A percentile compares a stretch with the other conserved stretches of the same genome.
Conservation (phyloP, 495 filamentous ascomycete species). For the Penicillium psychrofluorescens region DNA sequence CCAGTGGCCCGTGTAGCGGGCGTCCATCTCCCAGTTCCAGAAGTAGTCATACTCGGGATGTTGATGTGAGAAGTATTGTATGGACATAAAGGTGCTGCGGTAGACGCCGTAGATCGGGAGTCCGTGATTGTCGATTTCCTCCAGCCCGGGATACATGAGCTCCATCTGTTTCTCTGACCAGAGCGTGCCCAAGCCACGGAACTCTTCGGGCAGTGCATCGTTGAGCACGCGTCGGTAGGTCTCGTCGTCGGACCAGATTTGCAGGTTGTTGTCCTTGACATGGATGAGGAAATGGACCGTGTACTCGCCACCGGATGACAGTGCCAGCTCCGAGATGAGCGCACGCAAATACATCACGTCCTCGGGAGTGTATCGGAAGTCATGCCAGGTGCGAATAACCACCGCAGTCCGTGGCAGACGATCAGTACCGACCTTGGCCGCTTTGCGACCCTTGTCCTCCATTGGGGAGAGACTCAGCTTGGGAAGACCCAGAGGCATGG, state of each 20-base stretch:
- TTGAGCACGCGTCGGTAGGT: slow-evolving; percentile 58
- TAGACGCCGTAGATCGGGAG: slow-evolving; percentile 87
- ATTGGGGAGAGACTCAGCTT: slow-evolving; percentile 6
- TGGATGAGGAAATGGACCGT: slow-evolving; percentile 58
- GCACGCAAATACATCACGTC: slow-evolving; percentile 51
- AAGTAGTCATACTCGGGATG: slow-evolving; percentile 93
- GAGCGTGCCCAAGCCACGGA: slow-evolving; percentile 77
- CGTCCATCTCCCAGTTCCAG: slow-evolving; percentile 99
- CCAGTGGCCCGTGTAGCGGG: slow-evolving; percentile 93
- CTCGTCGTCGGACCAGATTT: slow-evolving; percentile 59
- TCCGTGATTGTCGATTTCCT: slow-evolving; percentile 62
- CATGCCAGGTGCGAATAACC: slow-evolving; percentile 57
- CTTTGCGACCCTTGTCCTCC: slow-evolving; percentile 3
- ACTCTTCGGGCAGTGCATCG: slow-evolving; percentile 73
- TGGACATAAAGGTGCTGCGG: slow-evolving; percentile 83
- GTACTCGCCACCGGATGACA: slow-evolving; percentile 58
- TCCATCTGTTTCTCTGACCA: slow-evolving; percentile 93
- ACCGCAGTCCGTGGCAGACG: slow-evolving; percentile 51
- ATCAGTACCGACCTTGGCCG: slow-evolving; percentile 13
- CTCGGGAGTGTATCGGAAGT: slow-evolving; percentile 46
- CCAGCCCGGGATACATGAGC: slow-evolving; percentile 74
- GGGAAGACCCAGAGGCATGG: slow-evolving; percentile 34
- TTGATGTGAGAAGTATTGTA: slow-evolving; percentile 83
- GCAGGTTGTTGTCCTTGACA: slow-evolving; percentile 56
- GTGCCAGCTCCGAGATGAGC: slow-evolving; percentile 53